Percentiles rank a stretch among this genome's conserved stretches.
Conservation (phyloP, 1,284 basidiomycete species). For the Pseudozyma pruni region DNA sequence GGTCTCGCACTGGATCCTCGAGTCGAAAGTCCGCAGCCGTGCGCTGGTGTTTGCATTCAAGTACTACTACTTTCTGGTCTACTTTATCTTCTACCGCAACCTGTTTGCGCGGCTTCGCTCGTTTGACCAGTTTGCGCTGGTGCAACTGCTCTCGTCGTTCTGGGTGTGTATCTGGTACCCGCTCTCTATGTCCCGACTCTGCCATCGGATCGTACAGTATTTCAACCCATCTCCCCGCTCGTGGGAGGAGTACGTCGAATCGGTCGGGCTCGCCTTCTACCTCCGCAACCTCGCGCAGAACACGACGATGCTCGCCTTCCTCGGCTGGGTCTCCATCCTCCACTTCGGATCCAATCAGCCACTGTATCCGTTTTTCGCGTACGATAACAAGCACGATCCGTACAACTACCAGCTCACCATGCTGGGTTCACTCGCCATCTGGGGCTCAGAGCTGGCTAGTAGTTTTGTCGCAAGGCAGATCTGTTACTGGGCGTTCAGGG, state of each 20-base stretch:
- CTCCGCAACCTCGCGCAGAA: constrained; percentile 73
- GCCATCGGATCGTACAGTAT: constrained; percentile 69
- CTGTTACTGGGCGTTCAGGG: constrained; percentile 69
- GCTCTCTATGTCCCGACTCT: constrained; percentile 71
- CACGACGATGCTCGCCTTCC: constrained; percentile 70
- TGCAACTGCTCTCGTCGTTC: constrained; percentile 72
- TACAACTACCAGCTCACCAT: constrained; percentile 74
- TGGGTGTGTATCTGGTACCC: constrained; percentile 72
- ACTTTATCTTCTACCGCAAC: constrained; percentile 70
- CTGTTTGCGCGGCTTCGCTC: constrained; percentile 68
- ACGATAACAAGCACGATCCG: constrained; percentile 71
- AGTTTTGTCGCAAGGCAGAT: constrained; percentile 70
- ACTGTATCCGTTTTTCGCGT: constrained; percentile 73
- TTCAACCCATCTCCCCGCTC: constrained; percentile 70
- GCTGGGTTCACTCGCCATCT: constrained; percentile 71
- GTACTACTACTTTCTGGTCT: constrained; percentile 68
- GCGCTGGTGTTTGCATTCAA: constrained; percentile 73
- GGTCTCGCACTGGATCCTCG: constrained; percentile 71
- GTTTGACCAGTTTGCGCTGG: constrained; percentile 70
- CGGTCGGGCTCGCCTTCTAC: constrained; percentile 70
- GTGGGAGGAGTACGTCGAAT: constrained; percentile 72
- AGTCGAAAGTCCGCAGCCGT: constrained; percentile 71
- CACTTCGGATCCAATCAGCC: constrained; percentile 72
- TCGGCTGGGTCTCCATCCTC: constrained; percentile 71
- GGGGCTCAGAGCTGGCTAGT: constrained; percentile 72